Evolutionary conservation across 768 basidiomycete species (phyloP), one percentile per base, ranked within the genome.

Genomic region (Tulasnella sp.): DNA sequence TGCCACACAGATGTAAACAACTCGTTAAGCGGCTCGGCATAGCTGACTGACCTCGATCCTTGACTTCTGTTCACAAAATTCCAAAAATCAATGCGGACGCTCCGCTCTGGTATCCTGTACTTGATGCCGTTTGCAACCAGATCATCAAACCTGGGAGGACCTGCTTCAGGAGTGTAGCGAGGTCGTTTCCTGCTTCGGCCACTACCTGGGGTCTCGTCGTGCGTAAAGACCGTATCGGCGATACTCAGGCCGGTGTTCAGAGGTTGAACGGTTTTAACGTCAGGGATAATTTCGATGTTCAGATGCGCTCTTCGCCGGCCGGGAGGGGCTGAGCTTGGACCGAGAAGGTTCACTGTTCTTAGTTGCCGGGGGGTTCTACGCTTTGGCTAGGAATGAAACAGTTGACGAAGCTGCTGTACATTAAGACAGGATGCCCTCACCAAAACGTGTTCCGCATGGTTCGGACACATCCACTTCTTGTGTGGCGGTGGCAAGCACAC

Each of bases 391-490:
- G 50, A 39, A 46, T 37, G 19, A 49, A n/a, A 57, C 42, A 35
- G 40, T 29, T 40, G 60, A 34, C 25, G 52, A 42, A 55, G 34
- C 17, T 43, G n/a, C 29, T 39, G 54, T 27, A 12, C n/a, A 32
- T 17, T 46, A 14, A 49, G 42, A 52, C 6, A 60, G 17, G 31
- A 46, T 34, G 49, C 6, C 73, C 89, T 69, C 67, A 94, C 93
- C 59, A 87, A 68, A 52, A 83, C 76, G 58, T 82, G 80, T 62
- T 96, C 92, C n/a, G 81, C 83, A 66, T 99, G 96, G 65, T 94
- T 90, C 6, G 96, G 96, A 69, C 96, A 99, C 92, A 94, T 96
- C 93, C 94, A 99, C 68, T 93, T 96, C 74, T 83, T 86, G 62
- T 80, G 81, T 58, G 84, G 80, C 11, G 84, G 77, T 2, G 96